Conservation (phyloP, 164 flowering plant genomes). For the Annona squamosa region DNA sequence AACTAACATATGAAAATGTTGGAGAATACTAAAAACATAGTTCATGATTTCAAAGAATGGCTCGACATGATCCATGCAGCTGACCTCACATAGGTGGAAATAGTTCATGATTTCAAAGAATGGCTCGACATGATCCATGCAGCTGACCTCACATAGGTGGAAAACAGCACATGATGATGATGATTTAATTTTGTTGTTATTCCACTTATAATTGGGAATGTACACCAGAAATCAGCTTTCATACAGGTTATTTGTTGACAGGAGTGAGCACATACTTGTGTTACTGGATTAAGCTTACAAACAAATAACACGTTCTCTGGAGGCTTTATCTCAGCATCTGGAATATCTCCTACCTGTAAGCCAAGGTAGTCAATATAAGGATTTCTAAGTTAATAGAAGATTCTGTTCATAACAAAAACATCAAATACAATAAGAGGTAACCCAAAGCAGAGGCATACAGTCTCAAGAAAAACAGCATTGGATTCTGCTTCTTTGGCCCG, state of each 20-base stretch:
- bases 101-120: background rate
- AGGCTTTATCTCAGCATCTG: constrained; percentile 91
- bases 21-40: background rate
- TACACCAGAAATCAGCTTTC: too few relatives aligned
- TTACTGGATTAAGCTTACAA: constrained; percentile 95
- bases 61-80: background rate
- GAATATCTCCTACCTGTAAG: constrained; percentile 91
- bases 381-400: background rate
- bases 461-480: constrained; percentile 89
- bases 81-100: background rate
- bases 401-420: background rate
- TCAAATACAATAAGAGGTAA: background rate
- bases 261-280: constrained; percentile 53
- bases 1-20: background rate
- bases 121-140: background rate
- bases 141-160: background rate
- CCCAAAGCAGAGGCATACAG: constrained; percentile 35
- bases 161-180: too few relatives aligned
- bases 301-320: constrained; percentile 95
- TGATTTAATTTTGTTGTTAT: too few relatives aligned
- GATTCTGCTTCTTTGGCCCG: constrained; percentile 82
- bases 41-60: background rate
- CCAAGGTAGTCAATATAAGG: constrained; percentile 8
- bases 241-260: background rate
- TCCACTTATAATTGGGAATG: too few relatives aligned